phyloP scores from a whole-genome alignment of 345 rosid genomes.

The Eucalyptus regnans region DNA sequence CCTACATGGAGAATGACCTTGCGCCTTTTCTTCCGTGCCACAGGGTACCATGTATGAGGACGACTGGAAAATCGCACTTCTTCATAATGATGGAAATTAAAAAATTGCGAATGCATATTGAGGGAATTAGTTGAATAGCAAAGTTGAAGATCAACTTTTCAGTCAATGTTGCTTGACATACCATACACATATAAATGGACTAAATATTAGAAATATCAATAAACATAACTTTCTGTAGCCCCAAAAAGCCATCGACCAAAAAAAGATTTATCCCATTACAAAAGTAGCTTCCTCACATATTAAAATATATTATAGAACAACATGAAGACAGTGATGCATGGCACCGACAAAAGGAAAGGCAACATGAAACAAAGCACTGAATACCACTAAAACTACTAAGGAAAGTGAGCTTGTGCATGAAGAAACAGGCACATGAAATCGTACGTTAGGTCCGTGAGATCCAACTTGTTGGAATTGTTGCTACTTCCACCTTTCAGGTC shows the following conservation, averaged over 20 bases:
- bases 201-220: background rate
- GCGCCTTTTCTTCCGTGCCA: conserved; percentile 68
- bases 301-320: background rate
- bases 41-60: conserved; percentile 88
- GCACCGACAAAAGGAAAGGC: background rate
- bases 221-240: background rate
- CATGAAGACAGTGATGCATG: background rate
- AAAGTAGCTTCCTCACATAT: background rate
- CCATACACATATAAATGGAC: background rate
- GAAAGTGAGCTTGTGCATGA: background rate
- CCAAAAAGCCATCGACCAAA: background rate
- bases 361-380: background rate
- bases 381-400: background rate
- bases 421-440: background rate
- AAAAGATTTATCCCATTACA: background rate
- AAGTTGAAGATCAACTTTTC: background rate
- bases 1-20: conserved; percentile 85
- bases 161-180: background rate
- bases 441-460: conserved; percentile 81
- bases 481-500: conserved; percentile 16
- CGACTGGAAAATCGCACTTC: conserved; percentile 19
- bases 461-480: conserved; percentile 17
- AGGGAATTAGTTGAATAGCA: background rate
- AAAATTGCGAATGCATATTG: background rate
- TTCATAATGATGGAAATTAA: background rate